phyloP scores from a whole-genome alignment of 805 yeast species.

The Brettanomyces anomalus region DNA sequence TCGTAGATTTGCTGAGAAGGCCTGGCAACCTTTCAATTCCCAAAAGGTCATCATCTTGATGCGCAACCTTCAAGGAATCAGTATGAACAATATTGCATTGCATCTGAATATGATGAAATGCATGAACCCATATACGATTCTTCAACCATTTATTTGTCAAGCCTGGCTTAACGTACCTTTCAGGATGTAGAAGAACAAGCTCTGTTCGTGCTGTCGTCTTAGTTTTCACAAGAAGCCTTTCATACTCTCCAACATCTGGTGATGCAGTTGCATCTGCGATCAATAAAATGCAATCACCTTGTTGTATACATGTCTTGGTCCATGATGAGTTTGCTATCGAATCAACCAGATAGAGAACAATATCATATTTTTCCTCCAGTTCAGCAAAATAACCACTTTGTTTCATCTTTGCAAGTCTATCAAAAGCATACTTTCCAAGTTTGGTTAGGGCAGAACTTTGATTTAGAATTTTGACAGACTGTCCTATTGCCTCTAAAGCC shows the following conservation, averaged over 20 bases:
- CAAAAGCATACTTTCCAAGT: conserved; percentile 89
- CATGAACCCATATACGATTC: conserved; percentile 80
- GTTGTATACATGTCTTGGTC: conserved; percentile 89
- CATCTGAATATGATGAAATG: conserved; percentile 89
- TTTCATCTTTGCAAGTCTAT: conserved; percentile 74
- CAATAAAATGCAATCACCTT: conserved; percentile 88
- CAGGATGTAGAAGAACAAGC: conserved; percentile 75
- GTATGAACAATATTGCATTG: conserved; percentile 8
- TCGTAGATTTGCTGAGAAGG: conserved; percentile 16
- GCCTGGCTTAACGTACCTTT: conserved; percentile 76
- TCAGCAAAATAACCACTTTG: conserved; percentile 86
- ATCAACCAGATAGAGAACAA: conserved; percentile 86
- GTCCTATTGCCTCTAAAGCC: conserved; percentile 67
- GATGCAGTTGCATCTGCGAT: conserved; percentile 75
- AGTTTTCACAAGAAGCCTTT: conserved; percentile 59
- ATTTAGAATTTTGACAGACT: conserved; percentile 69
- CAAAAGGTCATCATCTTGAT: conserved; percentile 4
- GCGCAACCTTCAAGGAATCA: neutral
- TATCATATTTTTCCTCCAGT: conserved; percentile 79
- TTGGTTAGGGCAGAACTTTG: conserved; percentile 73
- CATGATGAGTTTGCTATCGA: conserved; percentile 75
- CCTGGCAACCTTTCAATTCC: conserved; percentile 13
- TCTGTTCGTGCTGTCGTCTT: conserved; percentile 86
- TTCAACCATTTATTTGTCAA: conserved; percentile 79
- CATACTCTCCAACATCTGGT: conserved; percentile 79